phyloP scores from a whole-genome alignment of 345 rosid genomes.

The Acer saccharum region DNA sequence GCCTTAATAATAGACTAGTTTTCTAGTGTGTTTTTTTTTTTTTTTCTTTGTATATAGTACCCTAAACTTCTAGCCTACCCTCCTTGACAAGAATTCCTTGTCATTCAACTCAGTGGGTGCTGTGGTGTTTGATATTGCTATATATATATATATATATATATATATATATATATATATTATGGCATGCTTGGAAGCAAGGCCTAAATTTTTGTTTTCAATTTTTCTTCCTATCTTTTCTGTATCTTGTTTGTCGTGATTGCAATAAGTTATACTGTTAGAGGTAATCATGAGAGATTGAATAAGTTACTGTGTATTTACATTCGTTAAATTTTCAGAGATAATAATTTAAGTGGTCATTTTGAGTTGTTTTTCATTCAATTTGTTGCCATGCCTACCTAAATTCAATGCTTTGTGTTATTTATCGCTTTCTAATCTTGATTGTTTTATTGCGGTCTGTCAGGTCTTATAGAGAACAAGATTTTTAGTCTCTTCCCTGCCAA shows the following conservation, averaged over 20 bases:
- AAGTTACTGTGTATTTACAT: not conserved
- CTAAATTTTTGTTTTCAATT: not conserved
- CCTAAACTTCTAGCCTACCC: not conserved
- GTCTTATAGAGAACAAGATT: conserved; percentile 87
- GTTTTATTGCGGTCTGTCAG: conserved; percentile 69
- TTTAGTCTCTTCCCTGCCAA: conserved; percentile 91
- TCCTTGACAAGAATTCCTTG: too few species aligned
- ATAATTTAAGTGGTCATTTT: not conserved
- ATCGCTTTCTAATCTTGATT: conserved; percentile 9
- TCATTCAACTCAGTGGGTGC: not conserved
- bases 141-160: too few species aligned
- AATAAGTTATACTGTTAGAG: not conserved
- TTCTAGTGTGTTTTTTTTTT: too few species aligned
- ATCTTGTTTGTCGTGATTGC: not conserved
- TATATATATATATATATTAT: too few species aligned
- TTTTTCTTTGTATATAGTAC: not conserved
- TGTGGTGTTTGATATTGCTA: not conserved
- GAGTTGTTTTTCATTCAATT: not conserved
- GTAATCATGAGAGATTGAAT: not conserved
- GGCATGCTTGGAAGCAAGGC: not conserved
- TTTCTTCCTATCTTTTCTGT: not conserved
- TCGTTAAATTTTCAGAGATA: conserved; percentile 2
- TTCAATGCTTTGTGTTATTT: conserved; percentile 2
- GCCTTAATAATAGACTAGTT: not conserved
- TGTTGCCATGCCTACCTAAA: not conserved